phyloP scores from a whole-genome alignment of 768 basidiomycete genomes.

The Nidularia sp. region DNA sequence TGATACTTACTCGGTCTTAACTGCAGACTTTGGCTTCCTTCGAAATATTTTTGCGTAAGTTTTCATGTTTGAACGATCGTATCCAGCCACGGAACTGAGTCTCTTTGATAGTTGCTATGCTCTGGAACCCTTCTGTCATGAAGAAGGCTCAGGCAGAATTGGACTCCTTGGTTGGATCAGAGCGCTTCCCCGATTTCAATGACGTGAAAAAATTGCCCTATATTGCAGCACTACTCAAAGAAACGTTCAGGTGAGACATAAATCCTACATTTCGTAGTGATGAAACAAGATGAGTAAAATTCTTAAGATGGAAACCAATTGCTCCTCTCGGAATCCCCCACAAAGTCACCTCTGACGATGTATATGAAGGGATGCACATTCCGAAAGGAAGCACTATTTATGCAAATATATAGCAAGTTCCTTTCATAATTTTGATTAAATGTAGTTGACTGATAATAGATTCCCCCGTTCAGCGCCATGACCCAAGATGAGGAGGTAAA shows the following conservation, averaged over 20 bases:
- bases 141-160: conserved; percentile 29
- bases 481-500: conserved; percentile 15
- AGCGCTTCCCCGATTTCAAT: conserved; percentile 24
- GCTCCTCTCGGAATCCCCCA: conserved; percentile 28
- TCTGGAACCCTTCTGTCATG: conserved; percentile 22
- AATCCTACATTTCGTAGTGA: background rate
- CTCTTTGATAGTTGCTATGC: conserved; percentile 21
- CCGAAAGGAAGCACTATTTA: conserved; percentile 25
- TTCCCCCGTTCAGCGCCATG: conserved; percentile 11
- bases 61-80: background rate
- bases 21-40: conserved; percentile 10
- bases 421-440: background rate
- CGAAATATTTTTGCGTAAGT: conserved; percentile 10
- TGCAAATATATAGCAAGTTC: conserved; percentile 19
- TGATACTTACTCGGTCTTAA: background rate
- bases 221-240: conserved; percentile 16
- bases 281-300: background rate
- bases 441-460: background rate
- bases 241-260: conserved; percentile 12
- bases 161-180: conserved; percentile 22
- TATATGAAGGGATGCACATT: conserved; percentile 30
- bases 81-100: no score
- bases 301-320: conserved; percentile 20
- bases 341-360: conserved; percentile 26
- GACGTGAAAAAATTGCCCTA: conserved; percentile 22